These are phyloP conservation scores for Aspergillus sp. DNA, from an alignment of 2,329 filamentous ascomycete genomes.

Conservation along the genomic window DNA sequence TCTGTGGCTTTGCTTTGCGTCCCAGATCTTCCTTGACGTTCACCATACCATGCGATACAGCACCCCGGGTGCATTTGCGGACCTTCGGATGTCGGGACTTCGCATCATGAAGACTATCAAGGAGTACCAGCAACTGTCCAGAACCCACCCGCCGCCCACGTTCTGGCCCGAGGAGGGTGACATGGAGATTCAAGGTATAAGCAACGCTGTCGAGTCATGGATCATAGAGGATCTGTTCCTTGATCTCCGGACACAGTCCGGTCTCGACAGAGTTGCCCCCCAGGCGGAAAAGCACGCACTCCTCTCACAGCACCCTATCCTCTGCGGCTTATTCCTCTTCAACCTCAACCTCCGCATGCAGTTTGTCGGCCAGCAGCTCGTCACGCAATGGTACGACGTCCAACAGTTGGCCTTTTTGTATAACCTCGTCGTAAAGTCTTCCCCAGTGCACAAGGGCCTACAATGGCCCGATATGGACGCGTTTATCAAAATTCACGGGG, in stretches of 20 bases:
- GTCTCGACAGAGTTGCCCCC: conserved; percentile 5
- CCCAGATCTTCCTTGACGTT: conserved; percentile 40
- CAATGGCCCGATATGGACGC: too few species aligned
- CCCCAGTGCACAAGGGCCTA: too few species aligned
- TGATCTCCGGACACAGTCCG: conserved; percentile 17
- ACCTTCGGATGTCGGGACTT: conserved; percentile 32
- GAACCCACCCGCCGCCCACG: conserved; percentile 27
- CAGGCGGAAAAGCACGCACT: conserved; percentile 29
- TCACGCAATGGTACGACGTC: too few species aligned
- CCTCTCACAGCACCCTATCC: conserved; percentile 30
- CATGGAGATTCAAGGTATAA: conserved; percentile 25
- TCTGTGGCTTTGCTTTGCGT: conserved; percentile 37
- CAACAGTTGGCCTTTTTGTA: too few species aligned
- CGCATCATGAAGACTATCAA: conserved; percentile 33
- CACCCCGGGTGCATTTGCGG: conserved; percentile 24
- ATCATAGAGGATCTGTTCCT: conserved; percentile 28
- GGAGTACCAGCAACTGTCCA: conserved; percentile 30
- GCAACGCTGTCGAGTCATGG: conserved; percentile 19
- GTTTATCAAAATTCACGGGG: too few species aligned
- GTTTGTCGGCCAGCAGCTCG: too few species aligned
- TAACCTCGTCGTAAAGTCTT: too few species aligned
- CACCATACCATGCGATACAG: conserved; percentile 39
- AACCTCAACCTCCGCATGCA: conserved; percentile 16
- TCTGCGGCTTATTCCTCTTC: conserved; percentile 32
- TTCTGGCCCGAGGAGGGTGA: conserved; percentile 34